Evolutionary conservation across 257 asterid genomes (phyloP), one percentile per base, ranked within the genome.

Genomic region (Ballota nigra): DNA sequence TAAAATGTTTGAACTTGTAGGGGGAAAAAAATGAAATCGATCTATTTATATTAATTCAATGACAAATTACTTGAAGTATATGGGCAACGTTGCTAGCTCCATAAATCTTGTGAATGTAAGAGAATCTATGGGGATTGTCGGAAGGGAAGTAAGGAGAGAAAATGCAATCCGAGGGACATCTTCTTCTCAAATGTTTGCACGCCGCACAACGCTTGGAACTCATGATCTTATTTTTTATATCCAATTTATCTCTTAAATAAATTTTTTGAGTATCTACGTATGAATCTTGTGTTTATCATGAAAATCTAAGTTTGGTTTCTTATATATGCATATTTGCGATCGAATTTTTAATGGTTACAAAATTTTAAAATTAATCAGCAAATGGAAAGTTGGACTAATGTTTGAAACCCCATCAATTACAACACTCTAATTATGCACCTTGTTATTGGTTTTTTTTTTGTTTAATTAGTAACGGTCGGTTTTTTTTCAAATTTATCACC

Each of bases 11-110:
- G n/a, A n/a, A n/a, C n/a, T n/a, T n/a, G n/a, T n/a, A n/a, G n/a
- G n/a, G n/a, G n/a, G 34, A 29, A 29, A 29, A 1, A 29, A 0
- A 6, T 29, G 5, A 29, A 29, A 2, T 29, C 5, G 5, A 29
- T 29, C 5, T 0, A 4, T 29, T 29, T 29, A 29, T 29, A 29
- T 29, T 29, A 29, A 34, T 34, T 34, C 6, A 5, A 2, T 0
- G 49, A 11, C 20, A 45, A n/a, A n/a, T n/a, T n/a, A 77, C 97
- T 82, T 82, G 82, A 24, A 92, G 88, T 31, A 89, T 79, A 75
- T 89, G 86, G 11, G 66, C 87, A 19, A 85, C 86, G 16, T 89
- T 89, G 79, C 92, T 82, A 45, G 97, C 96, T 15, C 96, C 96
- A 61, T 75, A 92, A 68, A 92, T 82, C 71, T 76, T 84, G 81